These are phyloP conservation scores for Mesembryanthemum crystallinum DNA, from an alignment of 148 eudicot genomes.

Conservation along the genomic window DNA sequence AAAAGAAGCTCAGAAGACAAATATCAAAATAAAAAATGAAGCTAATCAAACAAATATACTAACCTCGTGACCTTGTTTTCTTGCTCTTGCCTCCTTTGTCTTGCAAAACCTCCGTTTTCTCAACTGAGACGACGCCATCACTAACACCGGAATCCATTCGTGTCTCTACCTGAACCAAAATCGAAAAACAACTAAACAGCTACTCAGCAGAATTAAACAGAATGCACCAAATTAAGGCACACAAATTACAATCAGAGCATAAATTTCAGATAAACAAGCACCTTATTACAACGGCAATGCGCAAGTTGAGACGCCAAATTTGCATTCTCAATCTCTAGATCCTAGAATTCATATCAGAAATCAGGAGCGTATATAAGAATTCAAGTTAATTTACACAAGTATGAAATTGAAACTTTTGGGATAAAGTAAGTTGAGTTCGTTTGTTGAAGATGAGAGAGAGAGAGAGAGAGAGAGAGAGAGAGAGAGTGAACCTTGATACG, in stretches of 20 bases:
- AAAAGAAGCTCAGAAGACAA: neutral
- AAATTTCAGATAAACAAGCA: neutral
- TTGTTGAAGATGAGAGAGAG: neutral
- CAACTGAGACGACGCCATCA: slow-evolving; percentile 21
- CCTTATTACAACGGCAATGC: slow-evolving; percentile 59
- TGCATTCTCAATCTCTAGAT: slow-evolving; percentile 58
- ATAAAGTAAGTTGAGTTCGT: too few relatives aligned
- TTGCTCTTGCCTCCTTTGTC: slow-evolving; percentile 13
- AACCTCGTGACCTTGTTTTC: slow-evolving; percentile 25
- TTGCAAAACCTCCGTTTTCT: slow-evolving; percentile 15
- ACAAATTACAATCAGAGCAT: neutral
- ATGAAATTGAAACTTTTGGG: neutral
- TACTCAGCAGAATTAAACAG: neutral
- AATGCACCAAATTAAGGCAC: too few relatives aligned
- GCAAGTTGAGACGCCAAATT: slow-evolving; percentile 47
- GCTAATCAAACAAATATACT: neutral
- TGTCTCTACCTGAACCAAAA: slow-evolving; percentile 38
- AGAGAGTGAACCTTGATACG: slow-evolving; percentile 46
- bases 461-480: too few relatives aligned
- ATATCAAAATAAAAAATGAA: neutral
- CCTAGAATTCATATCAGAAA: slow-evolving; percentile 38
- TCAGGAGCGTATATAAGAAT: neutral
- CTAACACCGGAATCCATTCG: slow-evolving; percentile 17
- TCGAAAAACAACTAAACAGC: neutral
- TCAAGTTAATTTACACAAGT: too few relatives aligned